These are phyloP conservation scores for Xylariomycetidae sp. DNA, from an alignment of 2,329 filamentous ascomycete genomes.

Conservation along the genomic window DNA sequence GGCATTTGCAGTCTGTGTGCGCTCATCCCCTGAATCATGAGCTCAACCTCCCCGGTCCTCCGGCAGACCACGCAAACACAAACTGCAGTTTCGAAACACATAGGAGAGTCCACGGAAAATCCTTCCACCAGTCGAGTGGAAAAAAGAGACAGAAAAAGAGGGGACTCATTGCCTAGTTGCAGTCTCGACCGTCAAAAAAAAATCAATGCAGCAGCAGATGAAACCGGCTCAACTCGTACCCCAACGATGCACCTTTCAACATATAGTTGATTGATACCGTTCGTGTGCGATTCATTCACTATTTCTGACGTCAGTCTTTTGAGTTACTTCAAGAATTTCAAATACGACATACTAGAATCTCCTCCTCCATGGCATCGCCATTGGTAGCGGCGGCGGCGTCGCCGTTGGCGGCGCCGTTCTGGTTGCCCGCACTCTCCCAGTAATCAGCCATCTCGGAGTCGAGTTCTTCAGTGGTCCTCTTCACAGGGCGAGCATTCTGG, in stretches of 20 bases:
- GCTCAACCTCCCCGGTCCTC: no score
- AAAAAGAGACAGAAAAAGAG: background rate
- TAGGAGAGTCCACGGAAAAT: no score
- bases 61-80: no score
- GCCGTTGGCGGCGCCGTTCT: slow-evolving; percentile 42
- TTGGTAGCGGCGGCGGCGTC: slow-evolving; percentile 40
- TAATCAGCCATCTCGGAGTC: slow-evolving; percentile 98
- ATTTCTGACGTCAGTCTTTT: background rate
- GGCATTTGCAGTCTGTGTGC: no score
- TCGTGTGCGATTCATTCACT: slow-evolving; percentile 9
- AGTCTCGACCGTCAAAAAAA: background rate
- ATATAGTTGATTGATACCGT: background rate
- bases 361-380: slow-evolving; percentile 63
- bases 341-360: slow-evolving; percentile 48
- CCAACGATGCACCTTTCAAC: background rate
- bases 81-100: no score
- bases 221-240: background rate
- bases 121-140: background rate
- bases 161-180: no score
- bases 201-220: slow-evolving; percentile 4
- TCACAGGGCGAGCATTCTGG: slow-evolving; percentile 60
- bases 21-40: no score
- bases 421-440: slow-evolving; percentile 56
- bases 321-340: no score
- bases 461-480: slow-evolving; percentile 93